phyloP scores from a whole-genome alignment of 345 rosid genomes.

The Gossypium arboreum region DNA sequence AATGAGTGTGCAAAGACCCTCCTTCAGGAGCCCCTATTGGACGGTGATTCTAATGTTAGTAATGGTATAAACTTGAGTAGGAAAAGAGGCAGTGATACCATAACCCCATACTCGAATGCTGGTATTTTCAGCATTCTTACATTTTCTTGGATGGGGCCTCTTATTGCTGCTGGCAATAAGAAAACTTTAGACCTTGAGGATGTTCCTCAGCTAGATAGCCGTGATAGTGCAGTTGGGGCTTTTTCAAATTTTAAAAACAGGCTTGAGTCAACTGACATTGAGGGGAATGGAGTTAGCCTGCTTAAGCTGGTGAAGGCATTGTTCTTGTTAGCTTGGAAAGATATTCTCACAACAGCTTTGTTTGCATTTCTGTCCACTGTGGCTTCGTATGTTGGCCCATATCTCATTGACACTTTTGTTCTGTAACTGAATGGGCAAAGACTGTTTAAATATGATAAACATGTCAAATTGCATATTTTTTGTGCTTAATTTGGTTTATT shows the following conservation, averaged over 20 bases:
- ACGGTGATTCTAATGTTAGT: conserved; percentile 13
- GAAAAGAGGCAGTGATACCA: conserved; percentile 22
- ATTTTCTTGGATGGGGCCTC: conserved; percentile 44
- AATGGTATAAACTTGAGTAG: conserved; percentile 16
- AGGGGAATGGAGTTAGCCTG: conserved; percentile 21
- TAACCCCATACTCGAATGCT: conserved; percentile 37
- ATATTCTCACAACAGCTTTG: conserved; percentile 23
- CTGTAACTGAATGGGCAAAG: conserved; percentile 36
- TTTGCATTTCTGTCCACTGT: conserved; percentile 28
- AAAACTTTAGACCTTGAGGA: conserved; percentile 36
- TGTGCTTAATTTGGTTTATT: too few relatives aligned
- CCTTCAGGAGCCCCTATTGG: conserved; percentile 43
- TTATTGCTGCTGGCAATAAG: conserved; percentile 35
- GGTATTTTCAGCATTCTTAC: conserved; percentile 29
- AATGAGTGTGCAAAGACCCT: conserved; percentile 10
- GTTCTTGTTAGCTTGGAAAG: conserved; percentile 31
- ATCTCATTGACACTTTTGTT: conserved; percentile 46
- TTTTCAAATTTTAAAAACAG: conserved; percentile 24
- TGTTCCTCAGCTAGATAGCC: conserved; percentile 39
- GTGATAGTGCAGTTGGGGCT: conserved; percentile 30
- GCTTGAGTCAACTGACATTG: conserved; percentile 32
- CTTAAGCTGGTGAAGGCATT: conserved; percentile 34
- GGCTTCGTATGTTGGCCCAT: conserved; percentile 37
- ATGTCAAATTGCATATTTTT: too few relatives aligned
- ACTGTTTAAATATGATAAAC: conserved; percentile 26